Percentiles rank a stretch among this genome's conserved stretches.
phyloP scores from a whole-genome alignment of 2,329 filamentous ascomycete species.

The Neofusicoccum parvum region DNA sequence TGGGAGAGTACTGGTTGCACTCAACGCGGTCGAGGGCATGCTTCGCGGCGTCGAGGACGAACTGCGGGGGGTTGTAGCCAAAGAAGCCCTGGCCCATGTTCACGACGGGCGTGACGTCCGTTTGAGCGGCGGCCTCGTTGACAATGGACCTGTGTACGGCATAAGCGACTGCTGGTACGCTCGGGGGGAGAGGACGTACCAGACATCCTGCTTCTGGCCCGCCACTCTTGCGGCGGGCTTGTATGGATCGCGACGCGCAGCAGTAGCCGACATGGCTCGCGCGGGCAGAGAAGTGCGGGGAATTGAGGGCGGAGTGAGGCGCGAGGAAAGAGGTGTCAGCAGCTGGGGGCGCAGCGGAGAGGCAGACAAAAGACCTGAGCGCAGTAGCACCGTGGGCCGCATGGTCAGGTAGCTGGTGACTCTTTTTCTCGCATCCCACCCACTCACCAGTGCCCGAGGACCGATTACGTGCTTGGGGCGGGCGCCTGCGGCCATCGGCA shows the following conservation, averaged over 20 bases:
- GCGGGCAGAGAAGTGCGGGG: conserved; percentile 24
- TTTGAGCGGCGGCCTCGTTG: conserved; percentile 67
- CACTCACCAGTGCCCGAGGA: not conserved
- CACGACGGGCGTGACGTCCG: conserved; percentile 65
- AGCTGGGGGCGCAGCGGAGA: not conserved
- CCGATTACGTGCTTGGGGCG: conserved; percentile 17
- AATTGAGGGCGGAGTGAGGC: not conserved
- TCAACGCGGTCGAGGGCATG: conserved; percentile 86
- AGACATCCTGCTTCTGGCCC: conserved; percentile 60
- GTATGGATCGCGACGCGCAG: conserved; percentile 45
- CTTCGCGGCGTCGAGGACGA: conserved; percentile 90
- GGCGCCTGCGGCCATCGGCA: not conserved
- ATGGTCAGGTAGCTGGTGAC: conserved; percentile 2
- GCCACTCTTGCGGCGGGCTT: conserved; percentile 59
- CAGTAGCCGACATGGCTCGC: conserved; percentile 39
- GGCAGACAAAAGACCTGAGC: not conserved
- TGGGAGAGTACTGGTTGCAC: conserved; percentile 98
- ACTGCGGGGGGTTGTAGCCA: conserved; percentile 90
- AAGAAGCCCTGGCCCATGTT: conserved; percentile 78
- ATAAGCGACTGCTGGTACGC: conserved; percentile 10
- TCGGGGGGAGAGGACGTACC: conserved; percentile 40
- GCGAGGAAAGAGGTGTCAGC: not conserved
- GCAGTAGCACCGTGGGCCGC: not conserved
- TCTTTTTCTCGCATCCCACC: conserved; percentile 8
- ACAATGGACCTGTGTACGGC: conserved; percentile 59